Conservation (phyloP, 2,329 filamentous ascomycete genomes). For the Purpureocillium lavendulum region DNA sequence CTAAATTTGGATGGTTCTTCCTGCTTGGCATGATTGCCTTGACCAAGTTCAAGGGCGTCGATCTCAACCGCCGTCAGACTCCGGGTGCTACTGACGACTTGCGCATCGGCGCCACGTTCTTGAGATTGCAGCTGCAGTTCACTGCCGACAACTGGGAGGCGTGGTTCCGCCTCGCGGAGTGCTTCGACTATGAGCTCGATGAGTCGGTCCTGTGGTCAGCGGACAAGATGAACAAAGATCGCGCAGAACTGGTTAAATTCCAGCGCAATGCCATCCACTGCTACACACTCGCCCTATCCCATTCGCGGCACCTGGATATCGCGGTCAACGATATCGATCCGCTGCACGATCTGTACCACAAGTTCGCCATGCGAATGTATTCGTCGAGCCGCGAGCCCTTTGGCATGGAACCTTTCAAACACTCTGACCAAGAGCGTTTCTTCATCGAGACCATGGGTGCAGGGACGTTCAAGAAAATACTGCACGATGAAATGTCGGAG, state of each 20-base stretch:
- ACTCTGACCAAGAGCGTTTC: conserved; percentile 47
- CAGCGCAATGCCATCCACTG: conserved; percentile 80
- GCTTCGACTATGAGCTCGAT: conserved; percentile 80
- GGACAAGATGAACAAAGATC: conserved; percentile 83
- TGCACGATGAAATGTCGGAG: conserved; percentile 48
- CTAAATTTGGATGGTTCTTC: conserved; percentile 85
- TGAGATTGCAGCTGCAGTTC: conserved; percentile 76
- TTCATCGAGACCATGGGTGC: conserved; percentile 42
- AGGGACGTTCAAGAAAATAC: conserved; percentile 41
- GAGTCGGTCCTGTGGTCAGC: conserved; percentile 83
- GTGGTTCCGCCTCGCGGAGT: conserved; percentile 83
- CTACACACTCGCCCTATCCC: conserved; percentile 53
- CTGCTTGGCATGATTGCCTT: conserved; percentile 81
- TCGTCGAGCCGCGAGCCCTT: conserved; percentile 55
- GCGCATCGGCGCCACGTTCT: conserved; percentile 70
- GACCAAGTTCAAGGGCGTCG: conserved; percentile 69
- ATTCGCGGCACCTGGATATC: conserved; percentile 38
- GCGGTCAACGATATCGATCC: conserved; percentile 41
- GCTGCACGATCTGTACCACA: conserved; percentile 50
- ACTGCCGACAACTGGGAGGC: conserved; percentile 78
- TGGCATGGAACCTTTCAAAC: conserved; percentile 52
- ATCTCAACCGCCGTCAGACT: conserved; percentile 64
- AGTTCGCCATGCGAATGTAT: conserved; percentile 54
- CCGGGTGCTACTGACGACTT: conserved; percentile 77
- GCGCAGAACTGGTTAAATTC: conserved; percentile 62